Evolutionary conservation across 2,329 filamentous ascomycete genomes (phyloP), one percentile per base, ranked within the genome.

Genomic region (Diaporthe sp.): DNA sequence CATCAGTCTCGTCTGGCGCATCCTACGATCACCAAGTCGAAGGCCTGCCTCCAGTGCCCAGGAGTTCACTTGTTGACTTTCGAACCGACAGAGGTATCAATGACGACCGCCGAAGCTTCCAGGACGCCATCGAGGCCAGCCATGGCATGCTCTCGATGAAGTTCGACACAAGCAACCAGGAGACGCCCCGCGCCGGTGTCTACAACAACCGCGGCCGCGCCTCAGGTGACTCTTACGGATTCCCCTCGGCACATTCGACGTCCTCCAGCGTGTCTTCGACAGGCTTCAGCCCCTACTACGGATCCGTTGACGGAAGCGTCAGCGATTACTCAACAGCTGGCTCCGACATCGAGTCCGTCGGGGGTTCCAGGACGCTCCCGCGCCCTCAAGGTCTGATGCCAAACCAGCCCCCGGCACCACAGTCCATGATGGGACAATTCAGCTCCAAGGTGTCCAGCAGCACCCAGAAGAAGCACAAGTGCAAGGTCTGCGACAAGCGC

Each of bases 401-500:
- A 58, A 92, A 89, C 75, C 90, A 88, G 78, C 89, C 92, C 44
- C 95, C 95, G 1, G 95, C 95, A 25, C 96, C 95, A 2, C 94
- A 97, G 82, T 97, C 96, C 0, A 98, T 99, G 95, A 99, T 99
- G 97, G 92, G 95, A 71, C 96, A 98, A 81, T 98, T 98, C 87
- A 98, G 95, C 86, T 98, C 96, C 78, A 98, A 98, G 86, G 93
- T 98, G 71, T 96, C 95, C 0, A 96, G 95, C 25, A 98, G 95
- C 86, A 97, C 96, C 13, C 95, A 98, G 83, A 98, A 98, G 92
- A 98, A 98, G 89, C 97, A 98, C 88, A 98, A 98, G 88, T 98
- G 96, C 91, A 98, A 98, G 87, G 94, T 98, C 76, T 98, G 96
- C 88, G 96, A 98, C 85, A 98, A 98, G 90, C 92, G 96, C 58